Base-by-base conservation (phyloP, 306 rosid genomes). In the Citrullus colocynthis region DNA sequence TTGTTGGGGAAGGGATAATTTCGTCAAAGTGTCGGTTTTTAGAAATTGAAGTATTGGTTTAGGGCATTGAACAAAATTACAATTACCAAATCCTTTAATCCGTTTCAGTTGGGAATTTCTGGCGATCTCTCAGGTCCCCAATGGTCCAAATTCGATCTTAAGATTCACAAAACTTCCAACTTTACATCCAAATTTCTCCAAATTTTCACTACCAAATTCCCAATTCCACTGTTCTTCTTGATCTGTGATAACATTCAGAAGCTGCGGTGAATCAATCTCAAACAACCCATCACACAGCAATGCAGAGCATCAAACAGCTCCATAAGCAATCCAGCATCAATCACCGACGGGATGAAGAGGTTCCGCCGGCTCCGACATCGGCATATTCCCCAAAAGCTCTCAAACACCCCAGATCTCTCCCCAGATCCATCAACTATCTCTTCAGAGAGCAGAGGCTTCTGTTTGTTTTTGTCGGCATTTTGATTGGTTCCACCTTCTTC, bases 401-500 rank as follows among this genome's bases (percentile, higher is more conserved):
- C 11, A 96, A 92, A 44, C 93, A 89, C 83, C 79, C 87, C 20
- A 75, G 97, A 88, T 87, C 97, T 20, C 97, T 95, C 28, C 97
- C 99, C 11, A 82, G 97, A 89, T 91, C 98, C 78, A 88, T 96
- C 78, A 91, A 86, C 81, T 96, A 96, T 77, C 84, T 92, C 34
- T 77, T 96, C 63, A 81, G 85, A 30, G 99, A 96, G 30, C 99
- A 96, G 84, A 82, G 99, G 48, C 97, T 96, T 24, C 88, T 96
- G 75, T 96, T 96, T 75, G 89, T 92, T 70, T 84, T 96, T 17
- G 83, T 96, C 30, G 97, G 98, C 0, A 92, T 96, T 42, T 80
- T 96, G 7, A 96, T 96, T 52, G 97, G 98, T 17, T 92, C 99
- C 63, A 89, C 97, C 0, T 96, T 96, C 74, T 96, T 96, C 90